phyloP scores from a whole-genome alignment of 768 basidiomycete genomes.

The Suillus hirtellus region DNA sequence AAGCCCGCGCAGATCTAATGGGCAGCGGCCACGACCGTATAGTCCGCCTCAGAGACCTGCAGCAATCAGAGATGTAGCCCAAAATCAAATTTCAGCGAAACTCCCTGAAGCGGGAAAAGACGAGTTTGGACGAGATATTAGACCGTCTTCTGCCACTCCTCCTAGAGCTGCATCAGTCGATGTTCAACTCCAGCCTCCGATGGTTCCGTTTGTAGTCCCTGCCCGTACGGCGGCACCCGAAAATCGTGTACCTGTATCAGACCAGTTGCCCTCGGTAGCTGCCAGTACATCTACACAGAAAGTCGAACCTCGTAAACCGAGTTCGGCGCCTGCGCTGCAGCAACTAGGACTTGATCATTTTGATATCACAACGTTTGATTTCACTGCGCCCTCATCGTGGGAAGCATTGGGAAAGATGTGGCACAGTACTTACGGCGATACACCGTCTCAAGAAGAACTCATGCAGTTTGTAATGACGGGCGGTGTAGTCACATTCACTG shows the following conservation, averaged over 20 bases:
- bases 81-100: constrained; percentile 29
- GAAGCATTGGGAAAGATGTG: constrained; percentile 79
- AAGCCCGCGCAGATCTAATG: constrained; percentile 66
- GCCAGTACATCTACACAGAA: constrained; percentile 57
- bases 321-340: constrained; percentile 41
- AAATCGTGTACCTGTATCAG: constrained; percentile 48
- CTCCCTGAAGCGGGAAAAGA: constrained; percentile 56
- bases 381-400: constrained; percentile 74
- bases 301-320: constrained; percentile 31
- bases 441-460: constrained; percentile 73
- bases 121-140: constrained; percentile 85
- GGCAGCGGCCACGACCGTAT: constrained; percentile 53
- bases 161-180: constrained; percentile 30
- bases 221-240: constrained; percentile 45
- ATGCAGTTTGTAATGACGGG: constrained; percentile 68
- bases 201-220: constrained; percentile 42
- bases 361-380: constrained; percentile 73
- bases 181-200: constrained; percentile 30
- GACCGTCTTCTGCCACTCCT: constrained; percentile 47
- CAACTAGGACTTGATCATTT: constrained; percentile 62
- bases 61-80: constrained; percentile 29
- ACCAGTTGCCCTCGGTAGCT: constrained; percentile 46
- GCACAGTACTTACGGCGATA: constrained; percentile 63
- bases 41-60: constrained; percentile 59
- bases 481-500: constrained; percentile 23